phyloP scores from a whole-genome alignment of 2,329 filamentous ascomycete genomes.

The Scorias spongiosa region DNA sequence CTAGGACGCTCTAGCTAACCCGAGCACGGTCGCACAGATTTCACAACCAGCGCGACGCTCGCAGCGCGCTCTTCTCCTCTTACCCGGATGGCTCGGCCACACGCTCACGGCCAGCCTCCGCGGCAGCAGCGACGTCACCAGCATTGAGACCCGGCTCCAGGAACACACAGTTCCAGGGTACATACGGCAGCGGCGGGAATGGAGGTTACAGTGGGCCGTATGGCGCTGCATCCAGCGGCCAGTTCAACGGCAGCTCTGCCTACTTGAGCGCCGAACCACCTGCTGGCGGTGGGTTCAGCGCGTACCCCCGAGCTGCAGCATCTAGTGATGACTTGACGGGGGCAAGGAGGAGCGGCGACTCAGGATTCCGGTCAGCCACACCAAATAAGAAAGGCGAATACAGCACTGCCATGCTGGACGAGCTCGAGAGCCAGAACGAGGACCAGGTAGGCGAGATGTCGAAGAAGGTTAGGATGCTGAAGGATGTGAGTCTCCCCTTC shows the following conservation, averaged over 20 bases:
- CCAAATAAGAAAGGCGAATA: conserved; percentile 63
- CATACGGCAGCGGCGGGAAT: conserved; percentile 9
- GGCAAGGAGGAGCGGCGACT: conserved; percentile 8
- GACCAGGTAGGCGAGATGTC: conserved; percentile 77
- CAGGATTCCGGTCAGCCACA: conserved; percentile 26
- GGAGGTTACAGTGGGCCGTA: conserved; percentile 11
- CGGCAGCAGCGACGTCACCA: conserved; percentile 9
- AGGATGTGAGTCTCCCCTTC: conserved; percentile 48
- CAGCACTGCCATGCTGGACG: conserved; percentile 76
- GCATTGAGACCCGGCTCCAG: conserved; percentile 8
- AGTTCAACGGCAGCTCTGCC: conserved; percentile 4
- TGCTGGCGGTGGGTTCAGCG: conserved; percentile 6
- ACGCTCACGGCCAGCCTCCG: conserved; percentile 18
- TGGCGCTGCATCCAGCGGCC: conserved; percentile 2
- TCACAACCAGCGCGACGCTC: conserved; percentile 1
- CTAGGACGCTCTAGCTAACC: no score
- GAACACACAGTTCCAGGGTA: conserved; percentile 9
- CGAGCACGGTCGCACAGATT: not conserved
- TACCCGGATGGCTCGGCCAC: conserved; percentile 8
- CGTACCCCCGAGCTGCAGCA: conserved; percentile 14
- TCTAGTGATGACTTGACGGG: conserved; percentile 4
- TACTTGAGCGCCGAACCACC: conserved; percentile 7
- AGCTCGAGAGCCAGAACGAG: conserved; percentile 93
- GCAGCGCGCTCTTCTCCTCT: conserved; percentile 10
- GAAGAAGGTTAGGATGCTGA: conserved; percentile 77